Evolutionary conservation across 2,329 filamentous ascomycete genomes (phyloP).

Genomic region (Alternaria sp.): DNA sequence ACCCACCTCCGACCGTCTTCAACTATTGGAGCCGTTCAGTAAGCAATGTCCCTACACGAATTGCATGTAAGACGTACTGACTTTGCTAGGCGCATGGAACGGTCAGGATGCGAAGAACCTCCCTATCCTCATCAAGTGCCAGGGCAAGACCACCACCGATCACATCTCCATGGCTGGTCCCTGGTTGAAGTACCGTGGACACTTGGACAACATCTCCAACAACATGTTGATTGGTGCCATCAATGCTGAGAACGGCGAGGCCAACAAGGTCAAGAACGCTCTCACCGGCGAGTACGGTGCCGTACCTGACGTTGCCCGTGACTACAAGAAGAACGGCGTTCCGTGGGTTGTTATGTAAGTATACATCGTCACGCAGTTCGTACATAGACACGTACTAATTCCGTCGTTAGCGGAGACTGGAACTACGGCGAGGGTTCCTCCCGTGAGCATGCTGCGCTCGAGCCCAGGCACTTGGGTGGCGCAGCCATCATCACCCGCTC

Average conservation of each 20-base stretch:
- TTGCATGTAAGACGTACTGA: not conserved
- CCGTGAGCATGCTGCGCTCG: conserved; percentile 96
- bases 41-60: not conserved
- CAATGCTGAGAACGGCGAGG: conserved; percentile 94
- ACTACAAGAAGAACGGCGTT: conserved; percentile 97
- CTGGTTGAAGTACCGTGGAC: conserved; percentile 98
- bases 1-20: conserved; percentile 90
- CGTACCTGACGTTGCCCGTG: conserved; percentile 91
- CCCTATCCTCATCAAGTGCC: conserved; percentile 83
- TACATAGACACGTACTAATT: too few relatives aligned
- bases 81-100: conserved; percentile 82
- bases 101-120: conserved; percentile 76
- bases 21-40: conserved; percentile 85
- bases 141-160: conserved; percentile 97
- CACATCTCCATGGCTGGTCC: conserved; percentile 98
- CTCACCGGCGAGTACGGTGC: conserved; percentile 83
- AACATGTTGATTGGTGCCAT: conserved; percentile 99
- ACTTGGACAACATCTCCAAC: conserved; percentile 99
- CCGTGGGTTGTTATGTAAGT: conserved; percentile 80
- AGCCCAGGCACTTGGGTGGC: conserved; percentile 96
- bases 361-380: too few relatives aligned
- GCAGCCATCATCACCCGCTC: conserved; percentile 94
- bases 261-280: conserved; percentile 96
- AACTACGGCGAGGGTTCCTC: conserved; percentile 99
- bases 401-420: conserved; percentile 70